phyloP scores from a whole-genome alignment of 352 stramenopile species.

The Globisporangium paroecandrum region DNA sequence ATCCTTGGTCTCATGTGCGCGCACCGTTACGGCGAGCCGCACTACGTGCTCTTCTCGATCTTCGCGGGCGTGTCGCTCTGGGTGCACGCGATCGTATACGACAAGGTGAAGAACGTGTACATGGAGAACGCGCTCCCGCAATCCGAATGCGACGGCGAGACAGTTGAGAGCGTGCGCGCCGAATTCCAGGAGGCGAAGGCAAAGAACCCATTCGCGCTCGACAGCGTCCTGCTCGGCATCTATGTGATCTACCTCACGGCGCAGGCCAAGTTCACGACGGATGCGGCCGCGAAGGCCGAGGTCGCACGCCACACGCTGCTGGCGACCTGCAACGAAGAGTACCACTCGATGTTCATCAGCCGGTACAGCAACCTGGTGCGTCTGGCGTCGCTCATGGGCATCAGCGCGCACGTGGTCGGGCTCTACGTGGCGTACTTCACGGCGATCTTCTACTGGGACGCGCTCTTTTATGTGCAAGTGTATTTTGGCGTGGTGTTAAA shows the following conservation, averaged over 20 bases:
- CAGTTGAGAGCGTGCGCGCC: constrained; percentile 70
- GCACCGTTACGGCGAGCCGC: constrained; percentile 47
- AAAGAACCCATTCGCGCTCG: constrained; percentile 57
- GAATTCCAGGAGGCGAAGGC: constrained; percentile 62
- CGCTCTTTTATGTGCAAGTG: constrained; percentile 72
- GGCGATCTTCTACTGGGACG: constrained; percentile 73
- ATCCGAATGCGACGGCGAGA: constrained; percentile 78
- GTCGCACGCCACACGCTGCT: constrained; percentile 51
- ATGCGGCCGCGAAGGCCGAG: constrained; percentile 58
- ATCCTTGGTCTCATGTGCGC: constrained; percentile 52
- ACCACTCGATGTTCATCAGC: constrained; percentile 54
- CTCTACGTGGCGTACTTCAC: constrained; percentile 70
- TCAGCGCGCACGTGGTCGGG: constrained; percentile 69
- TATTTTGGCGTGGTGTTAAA: constrained; percentile 75
- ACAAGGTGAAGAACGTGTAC: constrained; percentile 88
- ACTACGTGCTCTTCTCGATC: constrained; percentile 53
- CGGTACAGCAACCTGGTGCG: constrained; percentile 61
- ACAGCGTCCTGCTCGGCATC: constrained; percentile 71
- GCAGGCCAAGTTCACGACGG: constrained; percentile 65
- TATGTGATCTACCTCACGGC: constrained; percentile 74
- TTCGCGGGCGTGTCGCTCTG: constrained; percentile 68
- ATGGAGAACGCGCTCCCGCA: constrained; percentile 81
- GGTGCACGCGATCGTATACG: constrained; percentile 79
- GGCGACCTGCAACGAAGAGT: constrained; percentile 58
- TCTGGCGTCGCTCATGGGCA: constrained; percentile 77